phyloP scores from a whole-genome alignment of 257 asterid species.

The Salvia rosmarinus region DNA sequence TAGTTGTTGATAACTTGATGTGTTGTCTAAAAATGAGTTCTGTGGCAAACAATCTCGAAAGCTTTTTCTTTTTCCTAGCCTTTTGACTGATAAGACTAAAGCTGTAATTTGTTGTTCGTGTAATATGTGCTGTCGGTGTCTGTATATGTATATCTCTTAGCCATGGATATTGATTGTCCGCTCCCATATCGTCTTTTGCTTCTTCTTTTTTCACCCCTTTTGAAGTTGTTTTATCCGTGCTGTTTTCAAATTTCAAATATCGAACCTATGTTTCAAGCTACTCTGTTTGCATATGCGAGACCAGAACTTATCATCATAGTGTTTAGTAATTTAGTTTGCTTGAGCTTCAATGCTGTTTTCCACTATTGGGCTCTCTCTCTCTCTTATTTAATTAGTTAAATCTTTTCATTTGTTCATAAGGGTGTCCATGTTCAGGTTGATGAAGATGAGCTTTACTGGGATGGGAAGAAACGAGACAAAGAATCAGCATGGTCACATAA shows the following conservation, averaged over 20 bases:
- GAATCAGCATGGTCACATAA: constrained; percentile 54
- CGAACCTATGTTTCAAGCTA: background rate
- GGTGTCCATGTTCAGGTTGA: constrained; percentile 62
- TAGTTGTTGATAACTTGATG: background rate
- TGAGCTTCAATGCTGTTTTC: constrained; percentile 3
- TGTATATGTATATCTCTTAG: background rate
- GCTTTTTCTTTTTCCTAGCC: background rate
- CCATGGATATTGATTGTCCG: background rate
- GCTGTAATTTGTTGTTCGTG: constrained; percentile 4
- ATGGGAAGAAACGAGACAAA: constrained; percentile 57
- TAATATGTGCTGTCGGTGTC: background rate
- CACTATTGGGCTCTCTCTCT: background rate
- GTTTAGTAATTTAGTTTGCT: background rate
- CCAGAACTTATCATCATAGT: background rate
- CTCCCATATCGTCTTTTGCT: background rate
- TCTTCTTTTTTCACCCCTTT: background rate
- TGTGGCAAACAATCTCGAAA: constrained; percentile 2
- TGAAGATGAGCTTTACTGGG: constrained; percentile 73
- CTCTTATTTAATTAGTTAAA: background rate
- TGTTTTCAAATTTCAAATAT: background rate
- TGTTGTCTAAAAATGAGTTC: constrained; percentile 18
- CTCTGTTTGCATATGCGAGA: background rate
- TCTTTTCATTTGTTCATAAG: constrained; percentile 35
- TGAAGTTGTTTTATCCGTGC: background rate
- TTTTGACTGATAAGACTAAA: constrained; percentile 12